A percentile compares a stretch with the other conserved stretches of the same genome.
These are phyloP conservation scores for Stemphylium beticola DNA, from an alignment of 2,329 filamentous ascomycete species.

Conservation along the genomic window DNA sequence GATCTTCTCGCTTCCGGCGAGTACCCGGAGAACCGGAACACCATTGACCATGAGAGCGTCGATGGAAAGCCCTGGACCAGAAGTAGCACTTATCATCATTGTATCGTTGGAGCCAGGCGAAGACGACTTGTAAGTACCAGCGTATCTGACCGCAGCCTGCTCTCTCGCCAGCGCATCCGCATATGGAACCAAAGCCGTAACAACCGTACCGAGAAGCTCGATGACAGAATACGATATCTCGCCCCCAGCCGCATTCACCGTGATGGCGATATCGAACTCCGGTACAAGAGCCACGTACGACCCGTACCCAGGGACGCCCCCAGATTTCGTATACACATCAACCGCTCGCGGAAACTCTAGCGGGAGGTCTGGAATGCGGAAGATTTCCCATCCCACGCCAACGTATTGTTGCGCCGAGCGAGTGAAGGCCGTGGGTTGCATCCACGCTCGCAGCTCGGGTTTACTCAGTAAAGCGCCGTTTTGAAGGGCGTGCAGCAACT, in stretches of 20 bases:
- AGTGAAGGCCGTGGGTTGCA: conserved; percentile 28
- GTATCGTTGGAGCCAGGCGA: conserved; percentile 22
- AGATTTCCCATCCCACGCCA: conserved; percentile 38
- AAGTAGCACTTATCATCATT: background rate
- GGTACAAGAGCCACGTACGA: conserved; percentile 28
- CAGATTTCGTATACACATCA: conserved; percentile 34
- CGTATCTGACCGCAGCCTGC: conserved; percentile 27
- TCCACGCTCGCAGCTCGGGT: conserved; percentile 25
- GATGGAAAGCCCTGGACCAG: conserved; percentile 30
- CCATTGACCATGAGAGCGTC: conserved; percentile 23
- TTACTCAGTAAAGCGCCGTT: conserved; percentile 22
- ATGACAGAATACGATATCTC: conserved; percentile 14
- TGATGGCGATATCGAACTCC: conserved; percentile 32
- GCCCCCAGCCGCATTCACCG: conserved; percentile 30
- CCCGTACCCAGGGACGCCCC: conserved; percentile 31
- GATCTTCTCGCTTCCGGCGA: conserved; percentile 17
- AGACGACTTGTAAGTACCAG: conserved; percentile 22
- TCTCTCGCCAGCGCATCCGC: conserved; percentile 27
- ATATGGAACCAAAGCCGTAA: conserved; percentile 24
- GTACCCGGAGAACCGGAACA: conserved; percentile 17
- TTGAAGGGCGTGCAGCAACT: conserved; percentile 26
- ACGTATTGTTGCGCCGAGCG: conserved; percentile 30
- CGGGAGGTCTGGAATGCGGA: conserved; percentile 25
- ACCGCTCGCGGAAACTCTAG: conserved; percentile 26
- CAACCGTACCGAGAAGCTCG: conserved; percentile 19